Evolutionary conservation across 306 rosid genomes (phyloP).

Genomic region (Hylodesmum podocarpum): DNA sequence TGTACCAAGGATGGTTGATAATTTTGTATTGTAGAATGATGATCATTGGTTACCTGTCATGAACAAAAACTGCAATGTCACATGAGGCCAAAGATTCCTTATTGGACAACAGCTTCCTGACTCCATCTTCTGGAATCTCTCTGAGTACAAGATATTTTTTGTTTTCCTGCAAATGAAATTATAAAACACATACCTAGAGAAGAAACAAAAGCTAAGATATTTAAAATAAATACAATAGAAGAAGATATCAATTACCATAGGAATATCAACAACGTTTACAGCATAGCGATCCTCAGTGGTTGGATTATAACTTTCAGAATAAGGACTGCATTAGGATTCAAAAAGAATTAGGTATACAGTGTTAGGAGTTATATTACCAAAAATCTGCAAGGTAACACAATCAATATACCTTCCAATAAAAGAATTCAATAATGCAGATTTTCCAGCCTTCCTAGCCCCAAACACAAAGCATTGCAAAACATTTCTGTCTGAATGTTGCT

Average conservation of each 20-base stretch:
- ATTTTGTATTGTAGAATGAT: not conserved
- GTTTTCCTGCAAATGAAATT: slow-evolving; percentile 53
- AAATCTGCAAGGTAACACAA: slow-evolving; percentile 6
- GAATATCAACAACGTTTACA: slow-evolving; percentile 58
- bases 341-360: slow-evolving; percentile 8
- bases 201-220: not conserved
- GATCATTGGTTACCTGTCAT: slow-evolving; percentile 66
- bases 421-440: slow-evolving; percentile 81
- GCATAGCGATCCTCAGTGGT: slow-evolving; percentile 76
- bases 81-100: slow-evolving; percentile 94
- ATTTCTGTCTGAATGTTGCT: slow-evolving; percentile 76
- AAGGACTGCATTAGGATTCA: slow-evolving; percentile 53
- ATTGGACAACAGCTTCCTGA: slow-evolving; percentile 55
- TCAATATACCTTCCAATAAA: slow-evolving; percentile 75
- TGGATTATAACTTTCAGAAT: slow-evolving; percentile 58
- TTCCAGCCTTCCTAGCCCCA: slow-evolving; percentile 93
- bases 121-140: slow-evolving; percentile 91
- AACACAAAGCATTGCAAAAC: slow-evolving; percentile 93
- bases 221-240: slow-evolving; percentile 2
- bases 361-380: not conserved
- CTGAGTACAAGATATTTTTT: slow-evolving; percentile 72
- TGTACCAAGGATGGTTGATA: not conserved
- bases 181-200: not conserved
- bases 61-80: slow-evolving; percentile 88
- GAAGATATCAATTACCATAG: slow-evolving; percentile 26